phyloP scores from a whole-genome alignment of 108 stramenopile genomes.

The Nitzschia palea region DNA sequence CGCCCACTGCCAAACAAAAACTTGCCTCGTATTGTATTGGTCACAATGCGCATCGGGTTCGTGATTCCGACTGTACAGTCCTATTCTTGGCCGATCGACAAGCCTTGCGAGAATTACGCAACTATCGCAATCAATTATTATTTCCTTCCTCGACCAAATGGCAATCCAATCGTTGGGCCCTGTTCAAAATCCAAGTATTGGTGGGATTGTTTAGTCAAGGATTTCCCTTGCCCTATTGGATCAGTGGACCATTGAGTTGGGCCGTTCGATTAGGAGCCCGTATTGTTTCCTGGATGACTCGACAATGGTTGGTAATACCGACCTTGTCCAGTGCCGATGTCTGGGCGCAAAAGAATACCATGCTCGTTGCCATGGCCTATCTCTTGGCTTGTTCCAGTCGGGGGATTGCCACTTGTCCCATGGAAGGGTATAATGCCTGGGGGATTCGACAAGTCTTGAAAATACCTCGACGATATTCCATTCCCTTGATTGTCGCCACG shows the following conservation, averaged over 20 bases:
- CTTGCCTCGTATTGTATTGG: slow-evolving; percentile 75
- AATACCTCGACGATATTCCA: slow-evolving; percentile 62
- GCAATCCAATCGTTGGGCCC: slow-evolving; percentile 9
- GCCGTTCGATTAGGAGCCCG: slow-evolving; percentile 52
- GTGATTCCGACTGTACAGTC: slow-evolving; percentile 89
- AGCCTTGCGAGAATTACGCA: slow-evolving; percentile 37
- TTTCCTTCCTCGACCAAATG: neutral
- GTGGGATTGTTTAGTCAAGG: slow-evolving; percentile 75
- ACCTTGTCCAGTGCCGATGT: slow-evolving; percentile 72
- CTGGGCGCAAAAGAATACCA: slow-evolving; percentile 90
- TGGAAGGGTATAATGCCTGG: slow-evolving; percentile 81
- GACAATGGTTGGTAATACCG: slow-evolving; percentile 58
- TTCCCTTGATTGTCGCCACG: slow-evolving; percentile 71
- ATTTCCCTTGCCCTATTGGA: slow-evolving; percentile 67
- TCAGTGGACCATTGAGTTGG: slow-evolving; percentile 62
- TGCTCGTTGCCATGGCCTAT: slow-evolving; percentile 90
- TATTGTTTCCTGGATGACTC: slow-evolving; percentile 36
- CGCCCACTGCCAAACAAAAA: slow-evolving; percentile 50
- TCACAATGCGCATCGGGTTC: slow-evolving; percentile 82
- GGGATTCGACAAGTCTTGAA: slow-evolving; percentile 63
- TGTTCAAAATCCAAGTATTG: slow-evolving; percentile 45
- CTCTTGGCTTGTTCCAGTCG: slow-evolving; percentile 81
- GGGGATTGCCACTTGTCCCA: slow-evolving; percentile 84
- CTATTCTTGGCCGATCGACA: slow-evolving; percentile 87
- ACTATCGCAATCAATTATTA: slow-evolving; percentile 19